These are phyloP conservation scores for Jackrogersella multiformis DNA, from an alignment of 495 filamentous ascomycete genomes.

Conservation along the genomic window DNA sequence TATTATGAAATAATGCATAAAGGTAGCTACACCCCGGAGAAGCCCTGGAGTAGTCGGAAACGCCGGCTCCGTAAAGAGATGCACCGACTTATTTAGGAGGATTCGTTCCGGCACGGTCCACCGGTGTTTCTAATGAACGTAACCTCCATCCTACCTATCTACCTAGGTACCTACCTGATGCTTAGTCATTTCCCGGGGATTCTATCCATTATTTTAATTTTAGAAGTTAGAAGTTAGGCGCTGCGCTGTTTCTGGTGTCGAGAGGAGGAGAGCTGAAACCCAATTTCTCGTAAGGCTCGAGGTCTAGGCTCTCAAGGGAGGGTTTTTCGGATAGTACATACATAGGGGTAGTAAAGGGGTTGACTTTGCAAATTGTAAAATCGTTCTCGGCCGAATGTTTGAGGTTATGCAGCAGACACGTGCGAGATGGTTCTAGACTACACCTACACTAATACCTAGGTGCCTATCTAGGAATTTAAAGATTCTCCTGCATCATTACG, in stretches of 20 bases:
- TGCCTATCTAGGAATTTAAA: neutral
- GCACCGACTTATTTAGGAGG: neutral
- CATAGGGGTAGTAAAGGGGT: no score
- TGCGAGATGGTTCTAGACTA: slow-evolving; percentile 3
- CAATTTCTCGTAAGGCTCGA: no score
- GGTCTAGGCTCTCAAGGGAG: no score
- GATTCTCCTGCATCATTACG: slow-evolving; percentile 17
- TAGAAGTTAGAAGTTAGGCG: no score
- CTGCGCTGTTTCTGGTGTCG: no score
- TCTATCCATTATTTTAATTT: no score
- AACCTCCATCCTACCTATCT: neutral
- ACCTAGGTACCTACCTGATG: neutral
- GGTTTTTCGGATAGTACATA: no score
- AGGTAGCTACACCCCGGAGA: neutral
- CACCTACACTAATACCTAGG: neutral
- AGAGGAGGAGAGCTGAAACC: no score
- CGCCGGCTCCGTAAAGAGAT: neutral
- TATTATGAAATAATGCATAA: neutral
- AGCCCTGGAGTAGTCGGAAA: neutral
- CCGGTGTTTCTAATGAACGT: neutral
- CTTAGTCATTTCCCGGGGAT: no score
- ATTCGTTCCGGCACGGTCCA: neutral
- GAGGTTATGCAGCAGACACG: neutral
- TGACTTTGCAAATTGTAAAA: neutral
- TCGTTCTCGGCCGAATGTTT: neutral